Evolutionary conservation across 345 rosid genomes (phyloP).

Genomic region (Populus simonii): DNA sequence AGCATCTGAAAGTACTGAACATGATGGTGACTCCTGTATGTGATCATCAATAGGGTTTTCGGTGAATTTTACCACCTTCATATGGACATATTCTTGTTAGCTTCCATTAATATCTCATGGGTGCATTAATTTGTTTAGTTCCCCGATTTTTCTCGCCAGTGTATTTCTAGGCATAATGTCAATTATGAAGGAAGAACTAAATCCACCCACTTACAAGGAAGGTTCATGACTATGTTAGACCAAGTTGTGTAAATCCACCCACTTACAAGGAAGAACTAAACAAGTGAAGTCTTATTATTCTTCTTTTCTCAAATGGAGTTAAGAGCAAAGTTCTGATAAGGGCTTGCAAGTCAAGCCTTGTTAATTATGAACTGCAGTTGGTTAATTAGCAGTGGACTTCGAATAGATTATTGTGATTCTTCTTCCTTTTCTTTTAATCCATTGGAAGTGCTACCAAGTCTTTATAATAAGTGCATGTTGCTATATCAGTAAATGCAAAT

Average conservation of each 20-base stretch:
- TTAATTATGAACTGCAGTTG: background rate
- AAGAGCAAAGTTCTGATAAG: background rate
- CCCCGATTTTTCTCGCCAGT: background rate
- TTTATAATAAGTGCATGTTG: too few relatives aligned
- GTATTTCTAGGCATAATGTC: background rate
- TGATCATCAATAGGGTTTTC: background rate
- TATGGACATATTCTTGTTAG: background rate
- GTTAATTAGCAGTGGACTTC: background rate
- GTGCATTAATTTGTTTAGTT: background rate
- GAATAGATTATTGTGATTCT: background rate
- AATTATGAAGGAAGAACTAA: background rate
- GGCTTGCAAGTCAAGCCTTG: background rate
- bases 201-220: background rate
- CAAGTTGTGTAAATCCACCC: background rate
- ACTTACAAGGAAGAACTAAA: background rate
- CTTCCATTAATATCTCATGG: background rate
- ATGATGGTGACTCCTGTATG: slow-evolving; percentile 10
- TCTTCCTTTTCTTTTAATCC: too few relatives aligned
- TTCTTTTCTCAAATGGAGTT: background rate
- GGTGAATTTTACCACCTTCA: background rate
- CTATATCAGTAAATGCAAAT: too few relatives aligned
- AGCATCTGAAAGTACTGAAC: slow-evolving; percentile 50
- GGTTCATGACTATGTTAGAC: background rate
- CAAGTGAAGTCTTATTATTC: background rate
- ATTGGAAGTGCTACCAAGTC: too few relatives aligned